Conservation (phyloP, 2,329 filamentous ascomycete species). For the Verticillium tricorpus region DNA sequence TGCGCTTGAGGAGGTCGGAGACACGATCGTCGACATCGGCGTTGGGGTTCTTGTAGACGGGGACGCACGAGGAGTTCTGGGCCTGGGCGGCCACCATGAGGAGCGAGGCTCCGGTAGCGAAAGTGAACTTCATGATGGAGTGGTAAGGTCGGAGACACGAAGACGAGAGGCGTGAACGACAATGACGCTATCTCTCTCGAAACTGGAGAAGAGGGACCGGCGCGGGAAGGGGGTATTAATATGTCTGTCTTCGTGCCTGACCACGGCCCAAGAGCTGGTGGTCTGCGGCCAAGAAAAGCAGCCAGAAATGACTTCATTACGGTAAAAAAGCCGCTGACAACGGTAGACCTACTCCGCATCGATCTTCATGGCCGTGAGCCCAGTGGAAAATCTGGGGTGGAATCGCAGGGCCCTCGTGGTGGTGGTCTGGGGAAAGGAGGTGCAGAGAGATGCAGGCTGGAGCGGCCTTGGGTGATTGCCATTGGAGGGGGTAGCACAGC, state of each 20-base stretch:
- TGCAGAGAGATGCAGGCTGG: not conserved
- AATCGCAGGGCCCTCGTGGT: not conserved
- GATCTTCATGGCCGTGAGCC: not conserved
- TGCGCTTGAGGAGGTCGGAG: slow-evolving; percentile 62
- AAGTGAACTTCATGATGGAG: slow-evolving; percentile 23
- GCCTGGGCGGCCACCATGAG: slow-evolving; percentile 17
- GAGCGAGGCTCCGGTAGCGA: slow-evolving; percentile 16
- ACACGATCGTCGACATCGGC: slow-evolving; percentile 61
- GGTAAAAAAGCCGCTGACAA: slow-evolving; percentile 5
- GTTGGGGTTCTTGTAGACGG: slow-evolving; percentile 59
- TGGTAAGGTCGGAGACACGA: not conserved
- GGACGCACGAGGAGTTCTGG: slow-evolving; percentile 17
- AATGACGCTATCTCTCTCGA: slow-evolving; percentile 4
- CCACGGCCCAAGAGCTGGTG: not conserved
- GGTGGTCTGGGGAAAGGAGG: not conserved
- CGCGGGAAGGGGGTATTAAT: slow-evolving; percentile 12
- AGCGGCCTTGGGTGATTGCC: slow-evolving; percentile 10
- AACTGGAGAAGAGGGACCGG: not conserved
- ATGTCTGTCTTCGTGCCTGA: slow-evolving; percentile 3
- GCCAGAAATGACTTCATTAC: slow-evolving; percentile 10
- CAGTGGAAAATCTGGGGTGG: slow-evolving; percentile 5
- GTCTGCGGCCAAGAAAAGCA: not conserved
- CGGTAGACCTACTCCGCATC: slow-evolving; percentile 12
- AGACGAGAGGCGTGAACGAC: not conserved
- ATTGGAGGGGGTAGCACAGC: slow-evolving; percentile 8